A percentile compares a stretch with the other conserved stretches of the same genome.
These are phyloP conservation scores for Zalerion maritima DNA, from an alignment of 495 filamentous ascomycete genomes.

Conservation along the genomic window DNA sequence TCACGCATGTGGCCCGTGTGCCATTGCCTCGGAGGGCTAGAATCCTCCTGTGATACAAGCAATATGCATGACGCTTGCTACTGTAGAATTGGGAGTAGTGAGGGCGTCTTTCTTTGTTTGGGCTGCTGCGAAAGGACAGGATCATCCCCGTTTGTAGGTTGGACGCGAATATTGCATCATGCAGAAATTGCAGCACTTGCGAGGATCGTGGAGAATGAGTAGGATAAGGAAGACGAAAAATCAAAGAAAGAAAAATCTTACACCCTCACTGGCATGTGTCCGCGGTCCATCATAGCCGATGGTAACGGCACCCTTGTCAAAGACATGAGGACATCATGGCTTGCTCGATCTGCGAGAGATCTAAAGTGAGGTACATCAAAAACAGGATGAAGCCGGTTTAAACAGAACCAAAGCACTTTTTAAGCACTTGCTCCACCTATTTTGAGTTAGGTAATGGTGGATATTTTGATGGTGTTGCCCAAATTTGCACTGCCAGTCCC, in stretches of 20 bases:
- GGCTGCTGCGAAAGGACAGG: too few relatives aligned
- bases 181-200: constrained; percentile 12
- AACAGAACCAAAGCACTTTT: too few relatives aligned
- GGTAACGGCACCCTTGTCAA: too few relatives aligned
- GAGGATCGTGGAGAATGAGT: constrained; percentile 1
- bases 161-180: constrained; percentile 11
- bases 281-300: constrained; percentile 6
- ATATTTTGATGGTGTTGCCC: too few relatives aligned
- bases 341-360: constrained; percentile 8
- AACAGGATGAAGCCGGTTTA: constrained; percentile 1
- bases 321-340: constrained; percentile 6
- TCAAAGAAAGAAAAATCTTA: constrained; percentile 3
- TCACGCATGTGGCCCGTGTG: too few relatives aligned
- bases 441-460: too few relatives aligned
- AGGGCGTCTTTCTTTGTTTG: too few relatives aligned
- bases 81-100: constrained; percentile 7
- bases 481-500: too few relatives aligned
- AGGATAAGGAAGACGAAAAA: constrained; percentile 9
- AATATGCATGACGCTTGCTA: constrained; percentile 7
- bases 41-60: constrained; percentile 15
- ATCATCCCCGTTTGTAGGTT: constrained; percentile 12
- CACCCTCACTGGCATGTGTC: constrained; percentile 6
- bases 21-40: constrained; percentile 29
- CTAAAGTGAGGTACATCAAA: constrained; percentile 1
- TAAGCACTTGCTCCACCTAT: too few relatives aligned